Base-by-base conservation (phyloP, 495 filamentous ascomycete genomes). In the Penicillium coprophilum region DNA sequence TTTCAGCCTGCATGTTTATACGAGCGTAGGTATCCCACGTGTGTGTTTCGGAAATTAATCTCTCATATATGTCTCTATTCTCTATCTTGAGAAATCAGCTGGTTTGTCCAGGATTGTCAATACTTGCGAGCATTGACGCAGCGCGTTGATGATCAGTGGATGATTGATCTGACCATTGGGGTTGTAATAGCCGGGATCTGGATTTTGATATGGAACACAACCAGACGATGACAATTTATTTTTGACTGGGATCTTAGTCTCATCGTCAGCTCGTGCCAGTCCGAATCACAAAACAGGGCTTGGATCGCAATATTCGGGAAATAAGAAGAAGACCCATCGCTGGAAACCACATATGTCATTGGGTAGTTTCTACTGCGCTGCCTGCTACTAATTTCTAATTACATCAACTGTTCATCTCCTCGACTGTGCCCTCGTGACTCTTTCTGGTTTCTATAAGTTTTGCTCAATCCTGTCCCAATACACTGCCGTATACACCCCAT, bases 221-320 rank as follows among this genome's bases (percentile, higher is more conserved):
- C 24, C 31, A 32, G 10, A 8, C 1, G 10, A 40, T 32, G 49
- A 30, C 21, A 20, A 44, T 12, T 32, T 10, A 17, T 31, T 12
- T 9, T n/a, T n/a, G 11, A 20, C 20, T 34, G 28, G 11, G 9
- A 45, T 53, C 30, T 13, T 38, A 30, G 50, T 34, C 27, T 20
- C 15, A 23, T 17, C 20, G 51, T 53, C 51, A 54, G 41, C 51
- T 54, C n/a, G 41, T 54, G 17, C 15, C 31, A 28, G 51, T 44
- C 41, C 30, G n/a, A 44, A 54, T 54, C 30, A 27, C 13, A 46
- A 54, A 46, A 21, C 12, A 17, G 17, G 40, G 27, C 48, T 50
- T 36, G n/a, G 32, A 28, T 5, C 15, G 11, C 31, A 15, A 6
- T 34, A 15, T 30, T 30, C 4, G 10, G 50, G 19, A 53, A 40